Base-by-base conservation (phyloP, 73 alveolate species). In the Paramecium primaurelia region DNA sequence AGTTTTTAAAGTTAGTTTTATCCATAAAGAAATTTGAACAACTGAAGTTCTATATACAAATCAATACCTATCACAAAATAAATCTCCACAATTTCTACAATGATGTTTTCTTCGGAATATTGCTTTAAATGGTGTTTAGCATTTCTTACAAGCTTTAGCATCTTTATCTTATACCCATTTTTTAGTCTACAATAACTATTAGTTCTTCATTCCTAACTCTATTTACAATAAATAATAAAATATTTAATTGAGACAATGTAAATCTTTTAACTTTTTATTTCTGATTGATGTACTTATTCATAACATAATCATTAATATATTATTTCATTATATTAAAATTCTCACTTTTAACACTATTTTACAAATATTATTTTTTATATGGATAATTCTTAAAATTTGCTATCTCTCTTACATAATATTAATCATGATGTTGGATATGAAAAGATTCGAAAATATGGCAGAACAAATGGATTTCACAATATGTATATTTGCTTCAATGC, bases 111-210 rank as follows among this genome's bases (percentile, higher is more conserved):
- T 80, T 80, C 91, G 49, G 16, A 80, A 25, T 20, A 80, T 40
- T 0, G 58, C 26, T 7, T 80, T 80, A 47, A 80, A 80, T 0
- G 71, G 51, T 2, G 25, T 26, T 45, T 49, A 10, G 51, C 91
- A 80, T 44, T 18, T 45, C 20, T 80, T 45, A 42, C 91, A 80
- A 12, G 16, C 30, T 44, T 80, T 80, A 8, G 91, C 91, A 18
- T 80, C 91, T 12, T 47, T 80, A 80, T 80, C 91, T 8, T 44
- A 4, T 47, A 80, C 91, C 91, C 91, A 80, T n/a, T 80, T 80
- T 25, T 18, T 44, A 20, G 75, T 9, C 4, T 73, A 14, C 5
- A 73, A 30, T 7, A 73, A 40, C n/a, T 73, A 40, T 44, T 73
- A 38, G 68, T 44, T 73, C 64, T 28, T 64, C 84, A 64, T 64